Conservation (phyloP, 2,329 filamentous ascomycete species). For the Neofusicoccum ribis region DNA sequence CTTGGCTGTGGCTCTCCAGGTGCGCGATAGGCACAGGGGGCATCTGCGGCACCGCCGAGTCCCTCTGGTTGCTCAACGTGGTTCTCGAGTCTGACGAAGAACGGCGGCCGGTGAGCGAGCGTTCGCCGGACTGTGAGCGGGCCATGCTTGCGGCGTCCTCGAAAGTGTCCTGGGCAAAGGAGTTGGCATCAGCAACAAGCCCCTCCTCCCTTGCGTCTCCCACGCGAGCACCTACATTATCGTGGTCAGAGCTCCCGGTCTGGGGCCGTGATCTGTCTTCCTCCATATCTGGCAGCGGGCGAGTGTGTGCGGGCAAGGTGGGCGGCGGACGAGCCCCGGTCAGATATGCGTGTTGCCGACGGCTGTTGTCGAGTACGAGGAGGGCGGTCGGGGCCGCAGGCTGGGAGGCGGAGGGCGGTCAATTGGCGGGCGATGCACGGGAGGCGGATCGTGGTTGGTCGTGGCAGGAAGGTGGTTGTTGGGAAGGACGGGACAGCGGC, state of each 20-base stretch:
- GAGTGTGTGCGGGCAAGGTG: neutral
- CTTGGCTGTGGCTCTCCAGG: constrained; percentile 19
- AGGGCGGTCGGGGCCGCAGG: neutral
- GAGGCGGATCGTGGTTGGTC: neutral
- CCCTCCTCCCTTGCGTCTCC: constrained; percentile 17
- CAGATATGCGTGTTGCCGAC: constrained; percentile 4
- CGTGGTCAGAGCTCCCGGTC: constrained; percentile 19
- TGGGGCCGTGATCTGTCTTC: constrained; percentile 10
- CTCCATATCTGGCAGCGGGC: constrained; percentile 6
- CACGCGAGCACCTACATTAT: constrained; percentile 16
- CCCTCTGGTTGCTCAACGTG: constrained; percentile 21
- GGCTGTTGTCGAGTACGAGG: constrained; percentile 2
- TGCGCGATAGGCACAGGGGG: constrained; percentile 8
- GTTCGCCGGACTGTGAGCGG: constrained; percentile 45
- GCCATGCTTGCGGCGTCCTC: constrained; percentile 75
- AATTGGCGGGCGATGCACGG: neutral
- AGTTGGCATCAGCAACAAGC: constrained; percentile 19
- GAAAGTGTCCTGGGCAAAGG: constrained; percentile 65
- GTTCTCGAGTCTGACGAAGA: constrained; percentile 11
- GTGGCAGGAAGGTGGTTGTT: neutral
- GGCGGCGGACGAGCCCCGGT: neutral
- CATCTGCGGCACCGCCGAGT: constrained; percentile 33
- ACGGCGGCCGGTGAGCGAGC: constrained; percentile 55
- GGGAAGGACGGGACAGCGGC: neutral
- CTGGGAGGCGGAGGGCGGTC: neutral